Percentiles rank a stretch among this genome's conserved stretches.
Evolutionary conservation across 2,329 filamentous ascomycete genomes (phyloP).

Genomic region (Ampelomyces quisqualis): DNA sequence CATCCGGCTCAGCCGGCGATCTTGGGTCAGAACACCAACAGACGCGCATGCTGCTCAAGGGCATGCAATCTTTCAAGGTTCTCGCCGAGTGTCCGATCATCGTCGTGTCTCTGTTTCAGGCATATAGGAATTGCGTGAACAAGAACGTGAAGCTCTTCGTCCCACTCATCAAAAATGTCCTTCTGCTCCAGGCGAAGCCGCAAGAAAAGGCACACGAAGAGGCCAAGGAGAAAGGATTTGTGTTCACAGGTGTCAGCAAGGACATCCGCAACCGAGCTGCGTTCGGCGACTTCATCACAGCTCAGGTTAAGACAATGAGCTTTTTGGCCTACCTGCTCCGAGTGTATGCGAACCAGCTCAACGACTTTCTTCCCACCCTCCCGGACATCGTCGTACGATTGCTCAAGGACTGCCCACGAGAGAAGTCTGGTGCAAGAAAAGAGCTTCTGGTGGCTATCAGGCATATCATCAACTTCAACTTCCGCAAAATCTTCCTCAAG

Average conservation of each 20-base stretch:
- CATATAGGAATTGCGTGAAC: slow-evolving; percentile 75
- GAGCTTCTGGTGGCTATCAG: slow-evolving; percentile 94
- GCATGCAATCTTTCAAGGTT: slow-evolving; percentile 99
- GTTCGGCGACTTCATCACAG: slow-evolving; percentile 96
- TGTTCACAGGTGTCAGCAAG: slow-evolving; percentile 90
- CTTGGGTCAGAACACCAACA: slow-evolving; percentile 81
- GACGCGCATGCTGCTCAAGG: slow-evolving; percentile 77
- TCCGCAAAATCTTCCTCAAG: slow-evolving; percentile 86
- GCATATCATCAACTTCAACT: slow-evolving; percentile 99
- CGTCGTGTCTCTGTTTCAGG: slow-evolving; percentile 96
- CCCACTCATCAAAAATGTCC: slow-evolving; percentile 85
- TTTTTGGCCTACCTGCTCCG: slow-evolving; percentile 91
- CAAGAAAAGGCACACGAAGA: slow-evolving; percentile 90
- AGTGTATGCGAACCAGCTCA: slow-evolving; percentile 81
- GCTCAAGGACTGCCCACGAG: slow-evolving; percentile 88
- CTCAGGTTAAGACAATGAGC: slow-evolving; percentile 99
- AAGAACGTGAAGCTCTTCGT: slow-evolving; percentile 91
- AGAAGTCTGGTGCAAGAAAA: slow-evolving; percentile 91
- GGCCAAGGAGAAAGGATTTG: slow-evolving; percentile 72
- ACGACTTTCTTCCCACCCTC: slow-evolving; percentile 81
- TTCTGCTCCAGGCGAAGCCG: slow-evolving; percentile 85
- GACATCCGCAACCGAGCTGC: slow-evolving; percentile 91
- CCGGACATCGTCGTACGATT: slow-evolving; percentile 89
- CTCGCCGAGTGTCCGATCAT: slow-evolving; percentile 98
- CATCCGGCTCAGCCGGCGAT: slow-evolving; percentile 69